Evolutionary conservation across 805 yeast species (phyloP), one percentile per base, ranked within the genome.

Genomic region (Candida xyloterini): DNA sequence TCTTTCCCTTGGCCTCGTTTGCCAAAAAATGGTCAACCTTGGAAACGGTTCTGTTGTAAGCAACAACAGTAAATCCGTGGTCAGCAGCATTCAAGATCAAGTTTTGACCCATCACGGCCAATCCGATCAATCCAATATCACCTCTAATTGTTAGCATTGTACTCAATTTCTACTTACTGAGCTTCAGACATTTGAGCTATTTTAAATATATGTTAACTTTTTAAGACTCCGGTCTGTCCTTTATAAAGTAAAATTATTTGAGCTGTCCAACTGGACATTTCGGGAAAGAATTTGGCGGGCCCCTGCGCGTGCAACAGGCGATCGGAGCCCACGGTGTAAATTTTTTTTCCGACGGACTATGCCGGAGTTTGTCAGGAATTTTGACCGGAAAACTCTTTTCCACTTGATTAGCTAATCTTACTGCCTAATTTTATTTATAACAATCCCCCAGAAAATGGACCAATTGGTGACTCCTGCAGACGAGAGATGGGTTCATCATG

Each of bases 51-150:
- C 99, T 88, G 93, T 91, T 91, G 84, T 78, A 93, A 48, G 97
- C 97, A 62, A 88, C 96, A 59, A 93, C 98, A 53, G 96, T 88
- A 78, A 79, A 91, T 44, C 97, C 97, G 74, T 91, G 95, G 78
- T 91, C 99, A 56, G 99, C 99, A 62, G 95, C 95, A 71, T 91
- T 91, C 55, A 91, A 78, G 67, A 91, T 88, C 78, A 91, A 76
- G 80, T 91, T 91, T 78, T 86, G 95, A 71, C 99, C 99, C 99
- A 91, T 91, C 56, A 91, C 99, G 84, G 99, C 99, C 79, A 91
- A 79, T 67, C 99, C 99, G 64, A 93, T 90, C 68, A 91, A 86
- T 71, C 97, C 99, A 69, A 91, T 81, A 82, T 91, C 99, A 77
- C 91, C 93, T 66, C 86, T 80, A n/a, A 14, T 8, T 31, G 53